Evolutionary conservation across 1,284 basidiomycete genomes (phyloP).

Genomic region (Papiliotrema fonsecae): DNA sequence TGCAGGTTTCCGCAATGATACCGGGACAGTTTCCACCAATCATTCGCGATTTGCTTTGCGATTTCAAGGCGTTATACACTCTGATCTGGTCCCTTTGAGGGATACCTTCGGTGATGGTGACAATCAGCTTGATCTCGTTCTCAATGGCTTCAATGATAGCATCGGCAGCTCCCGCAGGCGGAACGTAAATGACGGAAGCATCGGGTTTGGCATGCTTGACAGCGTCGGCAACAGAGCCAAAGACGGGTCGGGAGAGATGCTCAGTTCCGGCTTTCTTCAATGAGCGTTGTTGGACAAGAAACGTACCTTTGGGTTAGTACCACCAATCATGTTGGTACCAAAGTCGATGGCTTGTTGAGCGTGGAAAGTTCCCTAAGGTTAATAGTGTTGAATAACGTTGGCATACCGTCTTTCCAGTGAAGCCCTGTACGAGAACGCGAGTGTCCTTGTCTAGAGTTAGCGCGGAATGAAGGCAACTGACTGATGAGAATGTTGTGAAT

Average conservation of each 20-base stretch:
- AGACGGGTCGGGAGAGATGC: constrained; percentile 93
- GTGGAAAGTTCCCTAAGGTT: constrained; percentile 87
- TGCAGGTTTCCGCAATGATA: constrained; percentile 95
- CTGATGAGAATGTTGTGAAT: constrained; percentile 84
- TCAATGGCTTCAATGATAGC: constrained; percentile 97
- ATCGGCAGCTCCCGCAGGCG: constrained; percentile 84
- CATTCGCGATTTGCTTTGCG: constrained; percentile 90
- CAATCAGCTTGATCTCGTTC: constrained; percentile 92
- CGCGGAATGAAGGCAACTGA: constrained; percentile 18
- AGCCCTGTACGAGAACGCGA: constrained; percentile 86
- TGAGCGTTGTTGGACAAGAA: background rate
- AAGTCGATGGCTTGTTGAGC: constrained; percentile 88
- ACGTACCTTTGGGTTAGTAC: constrained; percentile 77
- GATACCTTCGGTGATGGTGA: constrained; percentile 96
- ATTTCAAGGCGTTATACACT: constrained; percentile 88
- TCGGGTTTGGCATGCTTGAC: constrained; percentile 78
- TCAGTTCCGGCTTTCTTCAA: constrained; percentile 83
- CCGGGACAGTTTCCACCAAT: constrained; percentile 94
- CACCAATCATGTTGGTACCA: constrained; percentile 90
- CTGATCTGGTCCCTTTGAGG: constrained; percentile 92
- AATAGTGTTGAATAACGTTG: background rate
- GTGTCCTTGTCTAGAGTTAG: constrained; percentile 69
- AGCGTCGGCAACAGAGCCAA: constrained; percentile 87
- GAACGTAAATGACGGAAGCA: constrained; percentile 92
- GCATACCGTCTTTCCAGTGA: constrained; percentile 91